These are phyloP conservation scores for Sporobolomyces pararoseus DNA, from an alignment of 768 basidiomycete genomes.

Conservation along the genomic window DNA sequence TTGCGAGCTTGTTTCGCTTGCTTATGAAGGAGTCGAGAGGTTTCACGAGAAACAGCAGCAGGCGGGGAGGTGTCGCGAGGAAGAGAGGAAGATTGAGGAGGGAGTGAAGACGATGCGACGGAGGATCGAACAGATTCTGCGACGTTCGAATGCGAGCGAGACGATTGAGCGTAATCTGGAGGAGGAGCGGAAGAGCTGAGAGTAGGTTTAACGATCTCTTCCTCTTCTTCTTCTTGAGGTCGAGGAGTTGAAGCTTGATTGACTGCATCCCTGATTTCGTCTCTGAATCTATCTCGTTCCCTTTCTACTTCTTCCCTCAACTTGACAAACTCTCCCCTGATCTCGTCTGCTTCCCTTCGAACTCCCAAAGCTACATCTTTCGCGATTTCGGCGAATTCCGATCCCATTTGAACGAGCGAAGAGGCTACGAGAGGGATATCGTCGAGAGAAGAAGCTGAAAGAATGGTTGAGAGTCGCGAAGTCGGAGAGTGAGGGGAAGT, in stretches of 20 bases:
- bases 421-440: conserved; percentile 14
- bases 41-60: background rate
- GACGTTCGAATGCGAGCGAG: background rate
- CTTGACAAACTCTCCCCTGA: background rate
- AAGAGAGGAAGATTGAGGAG: background rate
- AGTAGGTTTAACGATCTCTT: background rate
- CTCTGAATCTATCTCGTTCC: conserved; percentile 1
- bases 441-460: conserved; percentile 17
- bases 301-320: conserved; percentile 9
- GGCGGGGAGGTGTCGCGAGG: background rate
- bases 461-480: conserved; percentile 4
- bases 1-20: conserved; percentile 20
- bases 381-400: conserved; percentile 15
- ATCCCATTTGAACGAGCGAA: conserved; percentile 15
- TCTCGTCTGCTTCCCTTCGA: conserved; percentile 12
- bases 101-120: background rate
- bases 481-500: conserved; percentile 7
- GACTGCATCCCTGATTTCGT: background rate
- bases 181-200: background rate
- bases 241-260: background rate
- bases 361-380: conserved; percentile 9
- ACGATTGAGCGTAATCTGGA: background rate
- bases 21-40: conserved; percentile 11
- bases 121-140: conserved; percentile 1
- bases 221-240: background rate